Base-by-base conservation (phyloP, 2,329 filamentous ascomycete genomes). In the Neobulgaria alba region DNA sequence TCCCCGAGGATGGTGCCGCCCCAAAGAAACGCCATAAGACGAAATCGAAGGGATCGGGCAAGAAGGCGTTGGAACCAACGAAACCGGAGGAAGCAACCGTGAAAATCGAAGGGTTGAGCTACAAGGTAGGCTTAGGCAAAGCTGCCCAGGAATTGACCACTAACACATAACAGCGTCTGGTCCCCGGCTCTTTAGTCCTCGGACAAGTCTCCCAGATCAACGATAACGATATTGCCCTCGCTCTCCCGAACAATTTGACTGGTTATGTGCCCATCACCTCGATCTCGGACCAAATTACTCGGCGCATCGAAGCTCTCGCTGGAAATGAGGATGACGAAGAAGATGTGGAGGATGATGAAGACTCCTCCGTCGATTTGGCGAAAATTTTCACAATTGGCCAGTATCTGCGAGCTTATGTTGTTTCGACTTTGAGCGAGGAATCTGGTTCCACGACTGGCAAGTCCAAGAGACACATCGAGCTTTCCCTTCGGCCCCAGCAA, bases 241-340 rank as follows among this genome's bases (percentile, higher is more conserved):
- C 88, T 15, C 71, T 98, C 9, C 89, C 92, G 12, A 98, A 98
- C 65, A 96, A 94, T 60, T 75, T 98, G 21, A 81, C 77, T 35
- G 93, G 92, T 35, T 92, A 88, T 61, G 82, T 94, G 5, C 82
- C 92, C 15, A 79, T 96, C 51, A 93, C 89, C n/a, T 77, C 86
- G n/a, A 75, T 98, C 37, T 98, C 92, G 2, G 77, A 85, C 45
- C 69, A 76, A 50, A 68, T 96, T 48, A 93, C 84, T 20, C 67
- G 80, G 48, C 80, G 79, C 49, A 75, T 98, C 29, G 80, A 94
- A 59, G 60, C 81, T 29, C 61, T 82, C 29, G 76, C 76, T 29
- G 75, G 75, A 5, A 73, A 75, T 50, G 65, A 69, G 17, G 72
- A 78, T 1, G 70, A 78, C 0, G 71, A 75, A 3, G 72, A 70